Conservation (phyloP, 192 early-diverging fungal genomes). For the Kappamyces sp. region DNA sequence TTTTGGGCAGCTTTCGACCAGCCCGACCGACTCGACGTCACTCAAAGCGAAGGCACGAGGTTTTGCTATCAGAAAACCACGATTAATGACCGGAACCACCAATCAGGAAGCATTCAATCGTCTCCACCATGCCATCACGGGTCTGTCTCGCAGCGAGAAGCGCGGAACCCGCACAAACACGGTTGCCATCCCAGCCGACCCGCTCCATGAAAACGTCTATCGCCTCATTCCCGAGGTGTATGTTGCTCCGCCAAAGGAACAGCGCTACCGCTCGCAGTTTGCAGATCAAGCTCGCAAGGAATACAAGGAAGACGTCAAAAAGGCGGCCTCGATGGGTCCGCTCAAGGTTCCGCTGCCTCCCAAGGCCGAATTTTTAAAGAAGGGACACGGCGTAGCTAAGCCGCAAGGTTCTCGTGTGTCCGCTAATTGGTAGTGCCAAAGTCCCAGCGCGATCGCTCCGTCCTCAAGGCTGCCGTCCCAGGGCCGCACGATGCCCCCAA, state of each 20-base stretch:
- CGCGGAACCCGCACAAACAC: too few species aligned
- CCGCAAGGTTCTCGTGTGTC: conserved; percentile 9
- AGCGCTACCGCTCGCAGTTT: conserved; percentile 37
- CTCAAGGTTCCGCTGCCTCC: conserved; percentile 30
- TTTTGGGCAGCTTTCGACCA: background rate
- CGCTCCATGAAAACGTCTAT: conserved; percentile 46
- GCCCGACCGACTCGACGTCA: background rate
- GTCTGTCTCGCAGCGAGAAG: too few species aligned
- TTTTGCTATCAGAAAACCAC: too few species aligned
- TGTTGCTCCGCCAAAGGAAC: conserved; percentile 29
- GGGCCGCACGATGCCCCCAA: conserved; percentile 24
- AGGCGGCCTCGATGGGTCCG: conserved; percentile 47
- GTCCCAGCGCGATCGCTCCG: conserved; percentile 29
- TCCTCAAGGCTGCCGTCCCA: conserved; percentile 46
- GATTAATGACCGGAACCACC: too few species aligned
- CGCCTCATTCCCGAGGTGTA: conserved; percentile 38
- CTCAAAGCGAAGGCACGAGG: too few species aligned
- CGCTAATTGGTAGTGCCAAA: conserved; percentile 17
- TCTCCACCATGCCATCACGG: background rate
- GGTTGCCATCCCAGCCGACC: conserved; percentile 30
- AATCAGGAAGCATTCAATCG: background rate
- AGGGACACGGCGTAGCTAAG: conserved; percentile 37
- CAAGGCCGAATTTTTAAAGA: conserved; percentile 37
- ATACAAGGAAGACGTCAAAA: conserved; percentile 32
- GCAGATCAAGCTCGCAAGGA: conserved; percentile 38